Evolutionary conservation across 306 rosid genomes (phyloP).

Genomic region (Herpetospermum pedunculosum): DNA sequence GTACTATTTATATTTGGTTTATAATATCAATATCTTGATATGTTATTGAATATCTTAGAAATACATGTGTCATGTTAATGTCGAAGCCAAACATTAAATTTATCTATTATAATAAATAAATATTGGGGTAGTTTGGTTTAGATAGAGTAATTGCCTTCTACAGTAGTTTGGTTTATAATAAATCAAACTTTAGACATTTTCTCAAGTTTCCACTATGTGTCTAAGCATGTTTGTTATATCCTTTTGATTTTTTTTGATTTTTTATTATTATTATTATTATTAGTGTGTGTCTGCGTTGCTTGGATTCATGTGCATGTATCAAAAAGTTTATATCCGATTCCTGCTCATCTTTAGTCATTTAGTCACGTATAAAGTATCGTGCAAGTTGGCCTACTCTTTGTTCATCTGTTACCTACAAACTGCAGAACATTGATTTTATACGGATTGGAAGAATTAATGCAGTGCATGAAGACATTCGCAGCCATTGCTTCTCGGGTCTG

Average conservation of each 20-base stretch:
- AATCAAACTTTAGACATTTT: too few relatives aligned
- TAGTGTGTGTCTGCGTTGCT: background rate
- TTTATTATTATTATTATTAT: background rate
- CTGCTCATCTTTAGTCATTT: background rate
- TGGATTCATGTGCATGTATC: background rate
- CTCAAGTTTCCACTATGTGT: too few relatives aligned
- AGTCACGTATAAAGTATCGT: background rate
- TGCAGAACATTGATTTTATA: slow-evolving; percentile 71
- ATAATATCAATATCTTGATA: background rate
- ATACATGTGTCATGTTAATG: background rate
- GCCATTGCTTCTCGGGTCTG: slow-evolving; percentile 74
- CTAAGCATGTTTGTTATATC: background rate
- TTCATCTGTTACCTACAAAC: slow-evolving; percentile 8
- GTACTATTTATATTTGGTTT: background rate
- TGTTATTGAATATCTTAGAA: background rate
- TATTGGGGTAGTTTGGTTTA: background rate
- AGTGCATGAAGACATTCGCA: slow-evolving; percentile 70
- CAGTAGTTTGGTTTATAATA: too few relatives aligned
- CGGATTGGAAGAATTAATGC: slow-evolving; percentile 79
- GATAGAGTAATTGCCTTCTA: background rate
- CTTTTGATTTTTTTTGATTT: background rate
- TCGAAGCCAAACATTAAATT: background rate
- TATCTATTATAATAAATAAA: background rate
- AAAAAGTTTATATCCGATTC: background rate
- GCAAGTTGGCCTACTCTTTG: background rate